These are phyloP conservation scores for fission yeast (Schizosaccharomyces pombe) DNA, from an alignment of 805 yeast genomes.

Conservation along the genomic window DNA sequence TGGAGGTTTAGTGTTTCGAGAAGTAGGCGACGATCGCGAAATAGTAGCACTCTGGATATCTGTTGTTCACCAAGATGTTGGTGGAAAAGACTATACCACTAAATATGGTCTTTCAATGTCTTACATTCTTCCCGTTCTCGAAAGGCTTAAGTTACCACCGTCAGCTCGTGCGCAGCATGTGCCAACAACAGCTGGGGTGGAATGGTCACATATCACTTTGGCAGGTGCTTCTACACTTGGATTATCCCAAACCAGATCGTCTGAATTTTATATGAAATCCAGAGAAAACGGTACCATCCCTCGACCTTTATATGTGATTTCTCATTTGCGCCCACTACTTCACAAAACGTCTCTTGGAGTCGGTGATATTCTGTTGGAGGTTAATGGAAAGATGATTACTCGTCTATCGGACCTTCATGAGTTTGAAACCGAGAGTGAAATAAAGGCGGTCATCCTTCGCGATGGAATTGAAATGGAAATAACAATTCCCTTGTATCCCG, in stretches of 20 bases:
- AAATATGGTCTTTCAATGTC: conserved; percentile 33
- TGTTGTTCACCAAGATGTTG: conserved; percentile 42
- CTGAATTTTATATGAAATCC: not conserved
- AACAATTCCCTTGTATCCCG: conserved; percentile 30
- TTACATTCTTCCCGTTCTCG: conserved; percentile 27
- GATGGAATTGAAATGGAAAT: conserved; percentile 39
- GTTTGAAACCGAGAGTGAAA: conserved; percentile 6
- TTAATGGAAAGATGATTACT: conserved; percentile 57
- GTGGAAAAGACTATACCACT: conserved; percentile 60
- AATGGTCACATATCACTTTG: conserved; percentile 65
- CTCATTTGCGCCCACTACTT: conserved; percentile 47
- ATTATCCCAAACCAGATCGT: not conserved
- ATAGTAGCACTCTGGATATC: conserved; percentile 71
- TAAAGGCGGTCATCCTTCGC: conserved; percentile 28
- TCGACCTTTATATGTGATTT: conserved; percentile 38
- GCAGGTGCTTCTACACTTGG: conserved; percentile 27
- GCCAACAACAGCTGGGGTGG: conserved; percentile 39
- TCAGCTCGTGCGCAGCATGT: conserved; percentile 59
- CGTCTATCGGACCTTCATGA: conserved; percentile 25
- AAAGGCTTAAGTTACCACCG: conserved; percentile 25
- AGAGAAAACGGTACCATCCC: not conserved
- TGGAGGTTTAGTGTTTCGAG: conserved; percentile 47
- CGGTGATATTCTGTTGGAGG: conserved; percentile 14
- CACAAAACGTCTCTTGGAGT: conserved; percentile 41
- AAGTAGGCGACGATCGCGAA: conserved; percentile 54